phyloP scores from a whole-genome alignment of 192 early-diverging fungal genomes.

The Spizellomyces punctatus region DNA sequence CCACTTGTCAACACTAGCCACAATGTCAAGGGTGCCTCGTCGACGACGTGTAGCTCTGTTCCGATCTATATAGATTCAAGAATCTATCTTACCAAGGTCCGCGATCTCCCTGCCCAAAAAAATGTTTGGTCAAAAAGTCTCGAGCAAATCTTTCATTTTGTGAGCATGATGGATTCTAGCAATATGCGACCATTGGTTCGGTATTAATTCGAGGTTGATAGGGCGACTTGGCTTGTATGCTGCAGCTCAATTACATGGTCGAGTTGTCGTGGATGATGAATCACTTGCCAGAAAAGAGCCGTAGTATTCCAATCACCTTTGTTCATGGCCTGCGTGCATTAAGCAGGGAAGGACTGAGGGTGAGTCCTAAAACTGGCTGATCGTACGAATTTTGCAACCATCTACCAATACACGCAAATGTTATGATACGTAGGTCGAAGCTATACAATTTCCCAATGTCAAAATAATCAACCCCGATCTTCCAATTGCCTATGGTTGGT shows the following conservation, averaged over 20 bases:
- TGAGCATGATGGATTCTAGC: not conserved
- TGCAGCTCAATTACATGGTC: slow-evolving; percentile 40
- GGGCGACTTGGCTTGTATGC: slow-evolving; percentile 23
- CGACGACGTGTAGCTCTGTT: no score
- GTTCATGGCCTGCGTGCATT: slow-evolving; percentile 28
- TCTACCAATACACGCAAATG: not conserved
- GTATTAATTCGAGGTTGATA: not conserved
- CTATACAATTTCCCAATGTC: slow-evolving; percentile 22
- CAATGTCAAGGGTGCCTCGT: not conserved
- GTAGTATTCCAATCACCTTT: slow-evolving; percentile 23
- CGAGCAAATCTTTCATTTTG: slow-evolving; percentile 12
- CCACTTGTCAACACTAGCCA: not conserved
- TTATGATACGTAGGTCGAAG: slow-evolving; percentile 8
- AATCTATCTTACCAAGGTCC: slow-evolving; percentile 12
- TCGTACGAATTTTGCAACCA: not conserved
- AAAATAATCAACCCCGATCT: slow-evolving; percentile 15
- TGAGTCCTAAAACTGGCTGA: not conserved
- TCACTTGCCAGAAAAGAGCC: slow-evolving; percentile 17
- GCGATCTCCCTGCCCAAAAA: not conserved
- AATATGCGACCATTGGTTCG: not conserved
- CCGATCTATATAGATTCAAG: not conserved
- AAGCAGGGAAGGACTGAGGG: not conserved
- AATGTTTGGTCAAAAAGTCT: slow-evolving; percentile 31
- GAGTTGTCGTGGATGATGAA: slow-evolving; percentile 35
- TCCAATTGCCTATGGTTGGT: slow-evolving; percentile 25